These are phyloP conservation scores for Castanea sativa DNA, from an alignment of 306 rosid genomes.

Conservation along the genomic window DNA sequence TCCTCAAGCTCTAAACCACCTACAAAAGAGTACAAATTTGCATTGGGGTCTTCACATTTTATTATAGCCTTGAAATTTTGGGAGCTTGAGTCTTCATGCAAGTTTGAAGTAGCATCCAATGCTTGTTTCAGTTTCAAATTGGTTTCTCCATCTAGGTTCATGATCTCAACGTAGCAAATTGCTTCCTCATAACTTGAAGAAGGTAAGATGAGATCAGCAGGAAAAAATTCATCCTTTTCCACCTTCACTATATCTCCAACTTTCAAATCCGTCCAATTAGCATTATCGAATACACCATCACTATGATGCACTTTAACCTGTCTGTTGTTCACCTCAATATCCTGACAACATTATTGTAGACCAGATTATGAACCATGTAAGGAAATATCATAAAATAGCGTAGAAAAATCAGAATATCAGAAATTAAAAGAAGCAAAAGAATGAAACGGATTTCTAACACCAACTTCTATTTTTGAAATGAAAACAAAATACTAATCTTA, in stretches of 20 bases:
- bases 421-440: not conserved
- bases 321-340: constrained; percentile 89
- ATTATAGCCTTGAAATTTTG: constrained; percentile 66
- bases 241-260: constrained; percentile 93
- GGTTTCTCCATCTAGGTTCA: constrained; percentile 93
- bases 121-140: constrained; percentile 90
- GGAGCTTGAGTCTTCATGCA: constrained; percentile 64
- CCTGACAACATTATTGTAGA: constrained; percentile 48
- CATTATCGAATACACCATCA: constrained; percentile 48
- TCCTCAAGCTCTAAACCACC: constrained; percentile 69
- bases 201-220: constrained; percentile 94
- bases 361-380: constrained; percentile 22
- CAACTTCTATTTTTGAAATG: not conserved
- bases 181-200: constrained; percentile 92
- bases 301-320: constrained; percentile 66
- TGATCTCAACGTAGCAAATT: constrained; percentile 84
- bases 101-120: constrained; percentile 62
- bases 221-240: constrained; percentile 86
- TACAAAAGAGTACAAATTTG: constrained; percentile 81
- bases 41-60: constrained; percentile 95
- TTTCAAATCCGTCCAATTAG: constrained; percentile 88
- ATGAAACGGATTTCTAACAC: not conserved
- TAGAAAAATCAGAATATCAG: not conserved
- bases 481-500: not conserved
- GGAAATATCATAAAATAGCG: constrained; percentile 12